Percentiles rank a stretch among this genome's conserved stretches.
These are phyloP conservation scores for Trichomonascus vanleenenianus DNA, from an alignment of 805 yeast species.

Conservation along the genomic window DNA sequence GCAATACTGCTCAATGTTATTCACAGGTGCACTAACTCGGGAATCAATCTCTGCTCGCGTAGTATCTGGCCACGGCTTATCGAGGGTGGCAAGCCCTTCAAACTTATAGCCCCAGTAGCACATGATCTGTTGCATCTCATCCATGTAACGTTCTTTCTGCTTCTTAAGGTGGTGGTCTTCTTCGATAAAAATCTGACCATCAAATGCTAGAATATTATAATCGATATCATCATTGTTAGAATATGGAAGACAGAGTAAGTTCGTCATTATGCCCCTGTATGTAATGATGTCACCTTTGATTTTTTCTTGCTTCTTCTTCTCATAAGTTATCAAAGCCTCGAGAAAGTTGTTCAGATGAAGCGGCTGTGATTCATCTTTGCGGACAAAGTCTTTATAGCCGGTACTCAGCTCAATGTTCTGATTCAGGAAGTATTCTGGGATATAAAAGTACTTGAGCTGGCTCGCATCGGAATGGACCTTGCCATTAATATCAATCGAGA, in stretches of 20 bases:
- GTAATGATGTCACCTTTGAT: constrained; percentile 62
- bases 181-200: constrained; percentile 41
- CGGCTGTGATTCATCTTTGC: constrained; percentile 38
- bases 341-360: constrained; percentile 54
- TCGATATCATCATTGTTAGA: constrained; percentile 48
- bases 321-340: constrained; percentile 47
- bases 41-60: constrained; percentile 61
- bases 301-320: constrained; percentile 39
- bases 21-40: constrained; percentile 52
- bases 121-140: constrained; percentile 24
- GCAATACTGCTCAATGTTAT: constrained; percentile 68
- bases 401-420: constrained; percentile 51
- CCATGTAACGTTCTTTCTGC: constrained; percentile 13
- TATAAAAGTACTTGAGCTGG: constrained; percentile 62
- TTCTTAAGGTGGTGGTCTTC: constrained; percentile 27
- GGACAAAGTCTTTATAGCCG: constrained; percentile 55
- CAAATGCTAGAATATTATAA: constrained; percentile 59
- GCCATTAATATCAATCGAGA: constrained; percentile 49
- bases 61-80: constrained; percentile 66
- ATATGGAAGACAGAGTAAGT: constrained; percentile 61
- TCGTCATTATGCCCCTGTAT: constrained; percentile 79
- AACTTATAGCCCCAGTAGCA: constrained; percentile 61
- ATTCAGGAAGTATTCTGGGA: constrained; percentile 68
- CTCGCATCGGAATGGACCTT: constrained; percentile 40
- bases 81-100: constrained; percentile 67